A percentile compares a stretch with the other conserved stretches of the same genome.
Conservation (phyloP, 78 protist species). For the Dictyostelium discoideum region DNA sequence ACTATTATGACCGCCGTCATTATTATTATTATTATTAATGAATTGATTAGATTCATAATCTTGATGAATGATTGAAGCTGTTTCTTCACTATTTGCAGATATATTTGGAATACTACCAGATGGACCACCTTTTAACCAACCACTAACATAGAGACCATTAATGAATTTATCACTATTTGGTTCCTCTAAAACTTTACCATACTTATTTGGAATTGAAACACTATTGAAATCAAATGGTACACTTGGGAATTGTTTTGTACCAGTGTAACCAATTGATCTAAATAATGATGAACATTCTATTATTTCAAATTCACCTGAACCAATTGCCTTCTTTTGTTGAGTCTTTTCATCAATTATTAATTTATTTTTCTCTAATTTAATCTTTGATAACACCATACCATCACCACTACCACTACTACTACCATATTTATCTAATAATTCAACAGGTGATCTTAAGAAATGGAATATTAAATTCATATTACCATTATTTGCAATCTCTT, state of each 20-base stretch:
- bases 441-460: conserved; percentile 69
- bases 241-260: conserved; percentile 21
- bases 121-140: conserved; percentile 80
- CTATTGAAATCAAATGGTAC: conserved; percentile 71
- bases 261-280: conserved; percentile 73
- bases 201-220: conserved; percentile 48
- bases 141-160: conserved; percentile 73
- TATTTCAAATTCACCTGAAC: conserved; percentile 8
- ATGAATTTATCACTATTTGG: not conserved
- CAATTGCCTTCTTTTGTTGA: conserved; percentile 2
- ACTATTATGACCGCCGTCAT: not conserved
- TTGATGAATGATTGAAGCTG: conserved; percentile 12
- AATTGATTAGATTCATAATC: conserved; percentile 19
- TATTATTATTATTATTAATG: not conserved
- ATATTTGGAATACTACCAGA: conserved; percentile 61
- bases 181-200: conserved; percentile 30
- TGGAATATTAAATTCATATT: conserved; percentile 74
- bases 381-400: not conserved
- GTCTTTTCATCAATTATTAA: conserved; percentile 11
- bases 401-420: not conserved
- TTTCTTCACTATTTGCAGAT: conserved; percentile 45
- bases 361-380: conserved; percentile 27
- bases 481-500: not conserved
- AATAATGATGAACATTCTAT: conserved; percentile 27
- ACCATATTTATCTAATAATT: not conserved